Base-by-base conservation (phyloP, 495 filamentous ascomycete species). In the Lepidopterella palustris region DNA sequence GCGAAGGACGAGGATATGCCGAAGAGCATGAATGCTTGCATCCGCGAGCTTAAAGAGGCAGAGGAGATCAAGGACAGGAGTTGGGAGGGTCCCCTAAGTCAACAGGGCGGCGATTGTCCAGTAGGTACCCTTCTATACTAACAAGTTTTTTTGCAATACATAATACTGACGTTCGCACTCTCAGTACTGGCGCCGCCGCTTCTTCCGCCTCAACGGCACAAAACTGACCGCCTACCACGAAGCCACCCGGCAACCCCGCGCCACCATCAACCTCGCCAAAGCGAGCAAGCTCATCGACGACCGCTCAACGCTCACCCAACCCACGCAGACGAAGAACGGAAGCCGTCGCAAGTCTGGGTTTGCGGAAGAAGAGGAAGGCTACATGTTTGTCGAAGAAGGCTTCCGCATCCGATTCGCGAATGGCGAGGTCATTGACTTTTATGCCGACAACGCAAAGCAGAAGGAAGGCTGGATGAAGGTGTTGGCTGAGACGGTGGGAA, bases 361-460 rank as follows among this genome's bases (percentile, higher is more conserved):
- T 66, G 92, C 95, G 6, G 93, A 97, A 72, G 95, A 97, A 67
- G 95, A 97, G 72, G 93, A 98, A 67, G 93, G 95, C 49, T 98
- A 97, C 76, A 96, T 97, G 90, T 97, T 97, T 66, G 93, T 98
- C 23, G 93, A 98, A 73, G 95, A 97, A 70, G 93, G 95, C 11
- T 98, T 98, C 83, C 88, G 93, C 31, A 92, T 98, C 71, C 89
- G 92, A 54, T 98, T 98, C 73, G 91, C 87, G 59, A 98, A 98
- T 69, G 93, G 93, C 51, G 93, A 98, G 74, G 84, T 92, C 40
- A 98, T 98, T 62, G 93, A 98, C 72, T 98, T 98, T 74, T 98
- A 98, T 64, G 95, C 93, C 62, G 93, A 98, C 72, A 89, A 81
- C 32, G 77, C 83, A 1, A 81, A 79, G 50, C 86, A 90, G 64